Evolutionary conservation across 495 filamentous ascomycete species (phyloP), one percentile per base, ranked within the genome.

Genomic region (Cladorrhinum samala): DNA sequence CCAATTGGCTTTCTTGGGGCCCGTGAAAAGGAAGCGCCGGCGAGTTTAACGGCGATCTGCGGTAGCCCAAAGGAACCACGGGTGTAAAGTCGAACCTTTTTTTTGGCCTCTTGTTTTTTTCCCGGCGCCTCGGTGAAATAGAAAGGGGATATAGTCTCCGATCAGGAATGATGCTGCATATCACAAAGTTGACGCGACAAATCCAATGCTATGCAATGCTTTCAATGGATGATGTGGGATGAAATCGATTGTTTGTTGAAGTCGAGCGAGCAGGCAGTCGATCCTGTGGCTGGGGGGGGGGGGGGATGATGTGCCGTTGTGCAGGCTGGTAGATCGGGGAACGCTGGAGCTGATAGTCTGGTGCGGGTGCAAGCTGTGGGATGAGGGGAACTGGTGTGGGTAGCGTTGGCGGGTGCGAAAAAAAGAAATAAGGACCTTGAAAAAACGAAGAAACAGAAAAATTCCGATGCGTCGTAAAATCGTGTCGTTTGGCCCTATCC

Each of bases 21-120:
- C 24, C 24, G 21, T 23, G 13, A 6, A 18, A 47, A 47, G 23
- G 30, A 23, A 33, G 17, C 13, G 17, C 39, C 45, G 24, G 45
- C 45, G 45, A 24, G 27, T 50, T 19, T n/a, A 36, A 19, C 21
- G 17, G 20, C 27, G 23, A 27, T 19, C 44, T 44, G 16, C 45
- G 52, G 38, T 54, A 49, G 30, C 11, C 20, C 23, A n/a, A 27
- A 19, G 45, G 36, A 38, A 40, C 40, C 21, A 24, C 14, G 49
- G 38, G n/a, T n/a, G n/a, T 41, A 23, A 33, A 30, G 40, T 44
- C 38, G 50, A 52, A 52, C 50, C 50, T 52, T 52, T 44, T 44
- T 25, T 52, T 52, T 5, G n/a, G n/a, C n/a, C n/a, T n/a, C 11
- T 44, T 27, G 11, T 27, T 43, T 33, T 41, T 42, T 21, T 25